Conservation (phyloP, 352 stramenopile genomes). For the Globisporangium iwayamae region DNA sequence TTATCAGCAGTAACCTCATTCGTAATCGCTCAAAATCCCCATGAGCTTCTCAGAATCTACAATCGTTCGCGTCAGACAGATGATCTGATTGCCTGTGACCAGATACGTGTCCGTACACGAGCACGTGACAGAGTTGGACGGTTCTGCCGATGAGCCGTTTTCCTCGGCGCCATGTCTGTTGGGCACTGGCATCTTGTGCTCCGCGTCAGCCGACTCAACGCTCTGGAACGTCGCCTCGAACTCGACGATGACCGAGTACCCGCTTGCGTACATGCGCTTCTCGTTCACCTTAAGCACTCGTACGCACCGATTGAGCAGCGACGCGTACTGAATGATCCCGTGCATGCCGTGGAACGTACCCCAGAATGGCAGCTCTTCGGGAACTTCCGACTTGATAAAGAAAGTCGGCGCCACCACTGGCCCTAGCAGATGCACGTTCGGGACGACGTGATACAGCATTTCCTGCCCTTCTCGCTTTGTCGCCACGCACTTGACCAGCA, state of each 20-base stretch:
- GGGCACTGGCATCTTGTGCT: conserved; percentile 14
- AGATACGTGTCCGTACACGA: conserved; percentile 77
- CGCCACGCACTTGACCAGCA: conserved; percentile 56
- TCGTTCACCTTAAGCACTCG: conserved; percentile 53
- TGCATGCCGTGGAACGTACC: conserved; percentile 62
- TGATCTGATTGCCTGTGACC: conserved; percentile 68
- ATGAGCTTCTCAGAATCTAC: conserved; percentile 78
- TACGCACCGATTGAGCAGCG: conserved; percentile 62
- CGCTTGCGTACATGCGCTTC: conserved; percentile 63
- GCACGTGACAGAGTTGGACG: conserved; percentile 38
- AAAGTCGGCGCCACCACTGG: conserved; percentile 62
- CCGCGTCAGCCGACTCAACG: conserved; percentile 23
- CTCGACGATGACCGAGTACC: conserved; percentile 75
- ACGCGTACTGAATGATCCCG: conserved; percentile 68
- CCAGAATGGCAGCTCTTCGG: conserved; percentile 79
- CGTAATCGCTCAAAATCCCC: conserved; percentile 13
- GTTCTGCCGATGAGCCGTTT: conserved; percentile 7
- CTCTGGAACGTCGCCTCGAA: conserved; percentile 64
- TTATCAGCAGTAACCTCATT: conserved; percentile 15
- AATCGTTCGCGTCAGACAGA: conserved; percentile 75
- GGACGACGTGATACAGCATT: conserved; percentile 49
- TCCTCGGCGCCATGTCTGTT: background rate
- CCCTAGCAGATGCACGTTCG: conserved; percentile 54
- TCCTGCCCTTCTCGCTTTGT: conserved; percentile 37
- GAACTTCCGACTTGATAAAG: conserved; percentile 73